Evolutionary conservation across 1,284 basidiomycete species (phyloP).

Genomic region (Trichosporon faecale): DNA sequence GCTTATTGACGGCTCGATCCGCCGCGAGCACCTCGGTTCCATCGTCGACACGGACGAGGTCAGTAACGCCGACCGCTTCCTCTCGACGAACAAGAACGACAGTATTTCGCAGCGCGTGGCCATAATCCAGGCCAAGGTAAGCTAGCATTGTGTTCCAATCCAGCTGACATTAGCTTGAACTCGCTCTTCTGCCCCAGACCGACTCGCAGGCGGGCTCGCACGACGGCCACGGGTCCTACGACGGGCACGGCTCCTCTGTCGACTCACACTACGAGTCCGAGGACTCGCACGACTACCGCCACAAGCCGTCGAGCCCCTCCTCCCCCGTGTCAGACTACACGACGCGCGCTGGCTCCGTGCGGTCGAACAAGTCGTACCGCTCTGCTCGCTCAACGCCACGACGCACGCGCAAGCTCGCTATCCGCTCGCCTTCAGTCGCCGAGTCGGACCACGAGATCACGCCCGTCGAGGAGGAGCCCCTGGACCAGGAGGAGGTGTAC

Average conservation of each 20-base stretch:
- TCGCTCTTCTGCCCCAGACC: constrained; percentile 24
- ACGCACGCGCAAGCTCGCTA: constrained; percentile 1
- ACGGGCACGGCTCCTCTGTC: background rate
- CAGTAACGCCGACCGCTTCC: constrained; percentile 23
- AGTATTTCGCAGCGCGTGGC: constrained; percentile 34
- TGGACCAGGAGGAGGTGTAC: constrained; percentile 7
- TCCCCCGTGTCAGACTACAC: constrained; percentile 7
- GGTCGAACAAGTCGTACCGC: background rate
- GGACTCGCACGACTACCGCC: background rate
- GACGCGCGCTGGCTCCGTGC: background rate
- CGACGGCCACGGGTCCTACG: background rate
- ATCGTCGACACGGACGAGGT: constrained; percentile 24
- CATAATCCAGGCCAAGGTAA: constrained; percentile 37
- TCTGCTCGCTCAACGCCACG: background rate
- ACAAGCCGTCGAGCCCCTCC: background rate
- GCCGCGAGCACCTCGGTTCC: constrained; percentile 21
- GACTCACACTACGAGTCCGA: constrained; percentile 1
- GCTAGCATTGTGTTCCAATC: background rate
- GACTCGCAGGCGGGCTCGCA: background rate
- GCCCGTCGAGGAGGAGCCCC: constrained; percentile 4
- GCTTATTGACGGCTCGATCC: constrained; percentile 21
- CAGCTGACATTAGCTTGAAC: constrained; percentile 25
- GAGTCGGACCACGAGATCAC: constrained; percentile 10
- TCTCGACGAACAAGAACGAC: constrained; percentile 22
- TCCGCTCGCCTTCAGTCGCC: background rate